phyloP scores from a whole-genome alignment of 768 basidiomycete genomes.

The Vararia minispora region DNA sequence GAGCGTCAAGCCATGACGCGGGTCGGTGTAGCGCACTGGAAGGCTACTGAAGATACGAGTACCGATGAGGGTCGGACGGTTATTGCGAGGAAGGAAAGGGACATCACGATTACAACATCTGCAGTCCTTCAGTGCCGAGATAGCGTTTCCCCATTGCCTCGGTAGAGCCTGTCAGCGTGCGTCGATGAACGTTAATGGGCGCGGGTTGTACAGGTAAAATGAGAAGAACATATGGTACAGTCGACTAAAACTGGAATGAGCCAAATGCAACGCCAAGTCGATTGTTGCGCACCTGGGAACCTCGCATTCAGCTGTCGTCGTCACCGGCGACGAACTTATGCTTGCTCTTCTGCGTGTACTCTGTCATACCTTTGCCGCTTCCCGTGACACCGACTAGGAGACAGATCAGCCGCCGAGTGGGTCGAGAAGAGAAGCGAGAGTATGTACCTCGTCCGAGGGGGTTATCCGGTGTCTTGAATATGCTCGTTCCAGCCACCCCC shows the following conservation, averaged over 20 bases:
- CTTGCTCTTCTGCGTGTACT: conserved; percentile 12
- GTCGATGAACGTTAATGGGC: background rate
- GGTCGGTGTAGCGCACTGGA: no score
- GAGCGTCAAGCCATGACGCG: no score
- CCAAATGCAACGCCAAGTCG: no score
- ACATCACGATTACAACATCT: conserved; percentile 11
- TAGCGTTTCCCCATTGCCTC: conserved; percentile 7
- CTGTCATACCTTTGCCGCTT: conserved; percentile 13
- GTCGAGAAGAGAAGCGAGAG: conserved; percentile 14
- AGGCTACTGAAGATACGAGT: conserved; percentile 1
- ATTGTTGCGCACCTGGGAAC: background rate
- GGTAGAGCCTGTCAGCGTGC: background rate
- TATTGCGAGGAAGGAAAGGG: conserved; percentile 7
- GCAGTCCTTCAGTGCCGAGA: no score
- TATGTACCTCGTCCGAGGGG: conserved; percentile 70
- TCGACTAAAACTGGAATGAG: no score
- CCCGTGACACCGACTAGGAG: conserved; percentile 9
- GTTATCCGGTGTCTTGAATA: conserved; percentile 92
- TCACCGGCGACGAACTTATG: conserved; percentile 10
- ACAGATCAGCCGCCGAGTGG: conserved; percentile 1
- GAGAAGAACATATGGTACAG: background rate
- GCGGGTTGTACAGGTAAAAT: background rate
- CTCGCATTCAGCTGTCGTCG: background rate
- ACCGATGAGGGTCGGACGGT: conserved; percentile 9
- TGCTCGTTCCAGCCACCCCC: conserved; percentile 79